Evolutionary conservation across 2,329 filamentous ascomycete species (phyloP), one percentile per base, ranked within the genome.

Genomic region (Aspergillus fructus): DNA sequence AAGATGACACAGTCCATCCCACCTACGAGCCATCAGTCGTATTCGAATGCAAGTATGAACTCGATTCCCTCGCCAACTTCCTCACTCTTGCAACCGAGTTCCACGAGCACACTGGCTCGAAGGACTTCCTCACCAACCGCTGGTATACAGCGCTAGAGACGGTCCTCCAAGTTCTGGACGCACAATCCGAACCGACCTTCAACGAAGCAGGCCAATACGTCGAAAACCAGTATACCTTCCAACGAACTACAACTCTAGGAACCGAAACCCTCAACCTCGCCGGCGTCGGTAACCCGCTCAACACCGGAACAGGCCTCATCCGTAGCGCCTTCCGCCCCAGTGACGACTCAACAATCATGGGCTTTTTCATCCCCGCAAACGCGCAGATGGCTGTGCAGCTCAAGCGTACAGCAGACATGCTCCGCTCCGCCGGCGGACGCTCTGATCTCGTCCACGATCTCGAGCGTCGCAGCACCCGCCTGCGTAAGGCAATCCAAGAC

Each of bases 1-100:
- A 96, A 71, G 84, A 88, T 19, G 94, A 99, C 69, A 76, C 72
- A 8, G 94, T 99, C 0, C 91, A 96, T 66, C 94, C 94, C 0
- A 81, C 82, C 0, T 97, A 96, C 70, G 92, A 97, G 68, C 89
- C 89, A 0, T 85, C 82, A 0, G 84, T 87, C 49, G 94, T 99
- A 3, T 99, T 97, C 64, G 94, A 99, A 76, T 99, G 94, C 84
- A 99, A 99, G 76, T 99, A 97, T 75, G 94, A 99, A 78, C 86
- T 99, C 21, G 94, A 99, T 76, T 97, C 93, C 8, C 81, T 99
- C 0, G 94, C 93, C 0, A 89, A 96, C 70, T 99, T 99, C 73
- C 82, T 99, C 5, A 86, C 89, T 0, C 78, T 99, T 2, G 85
- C 83, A 17, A 97, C 96, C 67, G 87, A 96, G 65, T 97, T 96